Conservation (phyloP, 2,329 filamentous ascomycete genomes). For the Fusarium annulatum region DNA sequence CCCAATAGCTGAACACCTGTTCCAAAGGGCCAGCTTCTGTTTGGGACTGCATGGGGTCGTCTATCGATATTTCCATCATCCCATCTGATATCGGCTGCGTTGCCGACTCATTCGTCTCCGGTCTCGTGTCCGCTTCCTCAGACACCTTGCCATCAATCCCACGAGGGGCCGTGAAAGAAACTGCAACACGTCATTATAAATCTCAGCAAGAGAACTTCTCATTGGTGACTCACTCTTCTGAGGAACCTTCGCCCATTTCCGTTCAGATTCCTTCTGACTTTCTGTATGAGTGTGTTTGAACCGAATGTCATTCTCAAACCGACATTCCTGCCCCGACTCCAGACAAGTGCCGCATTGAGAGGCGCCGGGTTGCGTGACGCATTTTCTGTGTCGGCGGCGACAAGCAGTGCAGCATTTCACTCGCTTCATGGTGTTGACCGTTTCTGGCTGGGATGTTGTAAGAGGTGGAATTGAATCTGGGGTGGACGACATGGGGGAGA, state of each 20-base stretch:
- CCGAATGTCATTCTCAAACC: constrained; percentile 3
- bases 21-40: fast-evolving
- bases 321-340: background rate
- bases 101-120: background rate
- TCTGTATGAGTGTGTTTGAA: background rate
- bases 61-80: background rate
- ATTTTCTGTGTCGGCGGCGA: constrained; percentile 6
- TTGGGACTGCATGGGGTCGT: fast-evolving
- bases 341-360: background rate
- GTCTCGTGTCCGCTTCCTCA: background rate
- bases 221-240: background rate
- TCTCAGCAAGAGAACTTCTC: fast-evolving
- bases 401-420: constrained; percentile 1
- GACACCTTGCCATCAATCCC: background rate
- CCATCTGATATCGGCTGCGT: background rate
- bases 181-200: background rate
- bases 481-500: background rate
- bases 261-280: fast-evolving
- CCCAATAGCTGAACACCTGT: background rate
- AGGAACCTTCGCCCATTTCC: background rate
- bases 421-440: background rate
- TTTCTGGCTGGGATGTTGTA: background rate
- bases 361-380: background rate
- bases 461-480: background rate
- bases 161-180: background rate